Base-by-base conservation (phyloP, 495 filamentous ascomycete species). In the Sporormia fimetaria region DNA sequence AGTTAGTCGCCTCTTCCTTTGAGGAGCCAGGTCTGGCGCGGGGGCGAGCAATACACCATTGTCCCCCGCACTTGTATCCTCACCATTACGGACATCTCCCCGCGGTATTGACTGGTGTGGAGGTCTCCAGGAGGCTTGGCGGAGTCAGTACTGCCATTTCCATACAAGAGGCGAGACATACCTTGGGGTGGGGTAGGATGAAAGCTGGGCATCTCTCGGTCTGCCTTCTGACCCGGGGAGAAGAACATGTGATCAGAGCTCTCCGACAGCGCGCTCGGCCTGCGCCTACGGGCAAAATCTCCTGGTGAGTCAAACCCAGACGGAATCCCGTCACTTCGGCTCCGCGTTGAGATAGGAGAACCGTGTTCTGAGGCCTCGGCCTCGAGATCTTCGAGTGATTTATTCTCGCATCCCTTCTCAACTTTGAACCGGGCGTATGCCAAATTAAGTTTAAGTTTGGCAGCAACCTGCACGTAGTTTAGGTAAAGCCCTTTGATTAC, bases 361-460 rank as follows among this genome's bases (percentile, higher is more conserved):
- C 47, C 51, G n/a, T 31, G 70, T 40, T 78, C 75, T 3, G 78
- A 76, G 15, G 79, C 68, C 17, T 80, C 63, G 10, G 73, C 66
- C 53, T 87, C 78, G n/a, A 81, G 66, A 44, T 87, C 75, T 32
- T 76, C 73, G 38, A 81, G 68, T 20, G 68, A 71, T 44, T 73
- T 74, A 9, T 72, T 69, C 63, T 88, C 77, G 70, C 83, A 84
- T 35, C 81, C 83, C 57, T 90, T 76, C 61, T 88, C 79, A 26
- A 95, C 78, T 58, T 93, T 93, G 51, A 87, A 73, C 65, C 88
- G 83, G 24, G 85, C 86, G 58, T 94, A 92, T 4, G 83, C 82
- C 9, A 95, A 67, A 36, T 84, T 80, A 5, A 83, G 73, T 46
- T 75, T 77, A 17, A 95, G 69, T 53, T 85, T 76, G 25, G 75